Conservation (phyloP, 2,329 filamentous ascomycete species). For the Periconia sp. region DNA sequence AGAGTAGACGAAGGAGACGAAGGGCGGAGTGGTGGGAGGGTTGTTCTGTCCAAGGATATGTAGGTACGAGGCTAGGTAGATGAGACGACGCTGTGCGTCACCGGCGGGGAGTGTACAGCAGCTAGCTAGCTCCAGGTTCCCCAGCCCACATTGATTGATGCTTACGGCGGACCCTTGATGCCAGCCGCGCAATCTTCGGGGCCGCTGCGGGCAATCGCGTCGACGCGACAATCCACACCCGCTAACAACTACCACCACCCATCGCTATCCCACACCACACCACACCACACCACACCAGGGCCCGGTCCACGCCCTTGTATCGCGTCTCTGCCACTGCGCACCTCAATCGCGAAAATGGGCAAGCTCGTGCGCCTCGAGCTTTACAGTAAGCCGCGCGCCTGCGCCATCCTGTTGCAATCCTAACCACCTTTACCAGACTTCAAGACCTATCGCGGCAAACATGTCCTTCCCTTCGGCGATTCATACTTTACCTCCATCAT, state of each 20-base stretch:
- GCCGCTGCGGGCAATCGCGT: background rate
- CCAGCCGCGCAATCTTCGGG: background rate
- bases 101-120: background rate
- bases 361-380: conserved; percentile 94
- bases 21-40: no score
- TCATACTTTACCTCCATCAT: conserved; percentile 99
- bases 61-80: no score
- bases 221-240: background rate
- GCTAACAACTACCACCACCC: no score
- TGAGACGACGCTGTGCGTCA: background rate
- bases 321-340: conserved; percentile 5
- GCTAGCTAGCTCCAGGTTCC: background rate
- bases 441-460: conserved; percentile 98
- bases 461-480: conserved; percentile 91
- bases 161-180: background rate
- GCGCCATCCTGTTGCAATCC: conserved; percentile 5
- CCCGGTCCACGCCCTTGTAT: no score
- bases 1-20: background rate
- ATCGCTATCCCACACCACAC: no score
- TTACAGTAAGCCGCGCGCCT: conserved; percentile 67
- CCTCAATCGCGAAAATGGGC: conserved; percentile 64
- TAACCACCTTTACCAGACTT: conserved; percentile 69
- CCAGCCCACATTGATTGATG: no score
- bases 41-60: no score
- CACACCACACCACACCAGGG: no score